Conservation (phyloP, 1,284 basidiomycete genomes). For the Gomphus bonarii region DNA sequence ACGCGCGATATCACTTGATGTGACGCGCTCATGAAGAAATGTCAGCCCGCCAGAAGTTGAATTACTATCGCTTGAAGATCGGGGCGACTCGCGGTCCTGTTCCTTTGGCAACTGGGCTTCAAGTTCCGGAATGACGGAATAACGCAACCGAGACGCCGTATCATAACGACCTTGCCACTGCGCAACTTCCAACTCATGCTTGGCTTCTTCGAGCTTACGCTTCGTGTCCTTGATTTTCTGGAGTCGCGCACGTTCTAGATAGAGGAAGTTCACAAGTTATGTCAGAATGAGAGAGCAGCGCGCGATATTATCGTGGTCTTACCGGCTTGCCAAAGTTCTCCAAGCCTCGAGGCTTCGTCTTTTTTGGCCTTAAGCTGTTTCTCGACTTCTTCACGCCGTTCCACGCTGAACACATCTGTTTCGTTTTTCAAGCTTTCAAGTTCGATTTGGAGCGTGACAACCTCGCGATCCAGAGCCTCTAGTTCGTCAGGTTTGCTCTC, state of each 20-base stretch:
- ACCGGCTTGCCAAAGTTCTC: slow-evolving; percentile 66
- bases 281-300: background rate
- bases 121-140: slow-evolving; percentile 76
- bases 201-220: slow-evolving; percentile 71
- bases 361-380: slow-evolving; percentile 48
- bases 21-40: slow-evolving; percentile 82
- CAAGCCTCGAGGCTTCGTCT: slow-evolving; percentile 51
- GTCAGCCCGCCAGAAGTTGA: slow-evolving; percentile 28
- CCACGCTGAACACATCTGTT: slow-evolving; percentile 70
- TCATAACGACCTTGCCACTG: slow-evolving; percentile 73
- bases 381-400: slow-evolving; percentile 63
- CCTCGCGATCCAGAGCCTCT: slow-evolving; percentile 73
- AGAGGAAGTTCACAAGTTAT: background rate
- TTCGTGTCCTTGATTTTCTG: slow-evolving; percentile 69
- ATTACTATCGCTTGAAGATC: slow-evolving; percentile 28
- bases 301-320: slow-evolving; percentile 12
- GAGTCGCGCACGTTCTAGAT: slow-evolving; percentile 61
- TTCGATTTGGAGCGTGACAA: slow-evolving; percentile 86
- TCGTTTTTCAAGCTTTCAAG: slow-evolving; percentile 86
- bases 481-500: slow-evolving; percentile 85
- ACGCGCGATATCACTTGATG: slow-evolving; percentile 78
- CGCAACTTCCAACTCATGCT: slow-evolving; percentile 84
- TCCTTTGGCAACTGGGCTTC: slow-evolving; percentile 66
- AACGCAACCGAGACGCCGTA: no score
- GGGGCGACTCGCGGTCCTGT: slow-evolving; percentile 30